Base-by-base conservation (phyloP, 129 eudicot genomes). In the Dittrichia graveolens region DNA sequence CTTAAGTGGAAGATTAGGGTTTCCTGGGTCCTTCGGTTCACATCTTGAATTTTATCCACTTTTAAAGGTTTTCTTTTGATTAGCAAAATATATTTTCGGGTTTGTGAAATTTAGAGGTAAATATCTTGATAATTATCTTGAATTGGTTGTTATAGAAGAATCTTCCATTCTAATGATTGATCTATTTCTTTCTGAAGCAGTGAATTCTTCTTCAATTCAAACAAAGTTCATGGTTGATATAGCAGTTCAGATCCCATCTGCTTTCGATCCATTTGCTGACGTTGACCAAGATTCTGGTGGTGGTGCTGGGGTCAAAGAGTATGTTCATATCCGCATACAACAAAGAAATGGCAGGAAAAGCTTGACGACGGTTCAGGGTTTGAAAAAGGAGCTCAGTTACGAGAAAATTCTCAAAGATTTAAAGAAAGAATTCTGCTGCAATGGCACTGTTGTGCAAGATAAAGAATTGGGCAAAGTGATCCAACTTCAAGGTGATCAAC, bases 401-500 rank as follows among this genome's bases (percentile, higher is more conserved):
- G 92, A 90, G 50, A 94, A 86, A 65, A 88, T 94, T 56, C 86
- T 90, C 13, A 93, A 93, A 74, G 98, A 87, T 61, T 68, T 93
- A 37, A 93, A 93, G 83, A 93, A 90, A 68, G 91, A 86, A 40
- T 94, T 88, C 50, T 90, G 98, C 65, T 94, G 98, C 77, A 94
- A 94, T 75, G 98, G 98, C 9, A 90, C 84, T 18, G 96, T 94
- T 60, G 93, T 90, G 48, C 87, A 85, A 48, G 98, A 94, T 76
- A 85, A 90, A 60, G 89, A 81, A 59, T 88, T 90, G 18, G 98
- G 98, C 4, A 88, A 90, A 64, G 96, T 94, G 63, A 94, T 94
- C 15, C 98, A 94, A 52, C 85, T 94, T 9, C 98, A 94, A 65
- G 97, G 98, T 9, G 97, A 94, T 73, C 98, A 94, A 80, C 84